A percentile compares a stretch with the other conserved stretches of the same genome.
These are phyloP conservation scores for Nasturtium officinale DNA, from an alignment of 345 rosid species.

Conservation along the genomic window DNA sequence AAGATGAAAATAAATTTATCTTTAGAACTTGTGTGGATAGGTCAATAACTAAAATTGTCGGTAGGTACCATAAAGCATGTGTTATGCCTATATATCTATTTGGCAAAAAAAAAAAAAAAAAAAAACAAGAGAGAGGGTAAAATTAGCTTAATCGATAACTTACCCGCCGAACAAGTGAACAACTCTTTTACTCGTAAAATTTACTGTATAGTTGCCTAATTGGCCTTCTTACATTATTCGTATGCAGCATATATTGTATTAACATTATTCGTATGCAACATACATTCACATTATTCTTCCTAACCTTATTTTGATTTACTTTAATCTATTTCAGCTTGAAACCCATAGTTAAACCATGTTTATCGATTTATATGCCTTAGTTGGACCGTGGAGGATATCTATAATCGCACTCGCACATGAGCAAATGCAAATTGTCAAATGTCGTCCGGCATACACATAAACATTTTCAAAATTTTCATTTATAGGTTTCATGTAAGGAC, in stretches of 20 bases:
- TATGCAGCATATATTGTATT: constrained; percentile 33
- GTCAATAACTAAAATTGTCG: constrained; percentile 39
- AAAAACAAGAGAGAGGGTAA: background rate
- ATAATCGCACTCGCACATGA: no score
- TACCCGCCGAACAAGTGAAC: constrained; percentile 35
- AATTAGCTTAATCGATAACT: constrained; percentile 20
- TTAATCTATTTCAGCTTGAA: background rate
- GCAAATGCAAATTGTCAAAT: constrained; percentile 27
- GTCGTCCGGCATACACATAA: background rate
- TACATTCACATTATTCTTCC: background rate
- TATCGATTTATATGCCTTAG: constrained; percentile 13
- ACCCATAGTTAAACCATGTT: background rate
- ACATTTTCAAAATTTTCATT: background rate
- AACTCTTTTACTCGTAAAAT: constrained; percentile 18
- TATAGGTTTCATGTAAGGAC: constrained; percentile 5
- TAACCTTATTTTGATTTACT: background rate
- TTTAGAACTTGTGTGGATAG: constrained; percentile 34
- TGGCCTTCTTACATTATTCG: constrained; percentile 31
- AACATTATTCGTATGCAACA: constrained; percentile 37
- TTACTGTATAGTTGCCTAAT: background rate
- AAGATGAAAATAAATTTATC: constrained; percentile 23
- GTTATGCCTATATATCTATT: constrained; percentile 17
- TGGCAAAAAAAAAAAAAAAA: background rate
- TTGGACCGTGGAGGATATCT: background rate
- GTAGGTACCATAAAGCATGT: constrained; percentile 42